Conservation (phyloP, 495 filamentous ascomycete species). For the Bathelium albidoporum region DNA sequence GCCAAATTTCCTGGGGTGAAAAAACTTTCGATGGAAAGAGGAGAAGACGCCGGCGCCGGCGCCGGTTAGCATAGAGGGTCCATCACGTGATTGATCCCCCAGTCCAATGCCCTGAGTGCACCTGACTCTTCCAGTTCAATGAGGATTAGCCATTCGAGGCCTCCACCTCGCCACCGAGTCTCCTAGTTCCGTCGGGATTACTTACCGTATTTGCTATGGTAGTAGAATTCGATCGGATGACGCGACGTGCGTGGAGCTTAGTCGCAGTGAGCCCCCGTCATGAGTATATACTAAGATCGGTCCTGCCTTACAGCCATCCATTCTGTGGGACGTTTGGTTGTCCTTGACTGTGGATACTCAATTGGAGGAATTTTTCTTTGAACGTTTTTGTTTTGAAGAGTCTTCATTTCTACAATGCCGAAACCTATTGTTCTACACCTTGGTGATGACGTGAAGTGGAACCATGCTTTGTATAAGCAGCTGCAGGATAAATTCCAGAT, state of each 20-base stretch:
- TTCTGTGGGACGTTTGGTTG: not conserved
- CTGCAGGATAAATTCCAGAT: constrained; percentile 22
- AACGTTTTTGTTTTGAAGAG: not conserved
- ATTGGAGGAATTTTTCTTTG: not conserved
- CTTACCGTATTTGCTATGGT: not conserved
- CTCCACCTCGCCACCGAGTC: not conserved
- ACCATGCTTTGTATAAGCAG: constrained; percentile 23
- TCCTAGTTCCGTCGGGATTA: not conserved
- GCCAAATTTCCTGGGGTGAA: constrained; percentile 60
- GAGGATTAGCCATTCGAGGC: not conserved
- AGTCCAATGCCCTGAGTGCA: not conserved
- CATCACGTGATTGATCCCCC: not conserved
- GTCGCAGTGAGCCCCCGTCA: not conserved
- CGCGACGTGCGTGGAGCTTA: not conserved
- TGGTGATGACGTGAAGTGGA: constrained; percentile 29
- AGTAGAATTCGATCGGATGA: not conserved
- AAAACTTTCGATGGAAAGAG: constrained; percentile 47
- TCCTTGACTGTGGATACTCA: not conserved
- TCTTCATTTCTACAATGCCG: constrained; percentile 3
- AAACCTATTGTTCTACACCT: constrained; percentile 28
- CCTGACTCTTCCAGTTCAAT: not conserved
- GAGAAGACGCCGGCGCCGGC: not conserved
- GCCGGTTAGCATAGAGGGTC: not conserved
- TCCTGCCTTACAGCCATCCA: not conserved
- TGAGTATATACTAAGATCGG: not conserved